Evolutionary conservation across 345 rosid species (phyloP).

Genomic region (Eutrema japonicum): DNA sequence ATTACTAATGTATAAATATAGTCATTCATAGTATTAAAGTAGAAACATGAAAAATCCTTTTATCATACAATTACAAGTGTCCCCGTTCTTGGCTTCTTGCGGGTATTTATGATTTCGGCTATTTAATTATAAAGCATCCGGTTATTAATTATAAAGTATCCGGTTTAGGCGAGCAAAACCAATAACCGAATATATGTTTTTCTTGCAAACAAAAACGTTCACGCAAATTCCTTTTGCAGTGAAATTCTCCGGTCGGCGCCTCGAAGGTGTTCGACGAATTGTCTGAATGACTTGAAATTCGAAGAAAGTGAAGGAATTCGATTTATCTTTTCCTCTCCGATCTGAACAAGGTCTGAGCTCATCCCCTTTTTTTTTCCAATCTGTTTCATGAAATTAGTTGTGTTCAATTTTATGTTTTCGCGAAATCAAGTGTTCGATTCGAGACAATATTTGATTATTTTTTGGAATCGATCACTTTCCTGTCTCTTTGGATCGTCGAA

Average conservation of each 20-base stretch:
- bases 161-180: not conserved
- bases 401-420: not conserved
- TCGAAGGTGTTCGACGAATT: conserved; percentile 7
- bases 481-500: not conserved
- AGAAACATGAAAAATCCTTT: too few species aligned
- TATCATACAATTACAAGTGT: too few species aligned
- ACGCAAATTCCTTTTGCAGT: too few species aligned
- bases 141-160: not conserved
- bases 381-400: not conserved
- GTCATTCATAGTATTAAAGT: too few species aligned
- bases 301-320: too few species aligned
- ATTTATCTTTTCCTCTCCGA: not conserved
- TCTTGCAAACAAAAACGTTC: too few species aligned
- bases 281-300: not conserved
- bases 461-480: not conserved
- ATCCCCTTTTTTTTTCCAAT: too few species aligned
- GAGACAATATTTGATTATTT: not conserved
- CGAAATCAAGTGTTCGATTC: conserved; percentile 9
- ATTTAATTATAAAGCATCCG: not conserved
- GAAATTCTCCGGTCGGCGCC: not conserved
- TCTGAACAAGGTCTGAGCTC: conserved; percentile 15
- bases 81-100: too few species aligned
- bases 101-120: not conserved
- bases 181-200: too few species aligned
- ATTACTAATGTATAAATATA: too few species aligned